Evolutionary conservation across 495 filamentous ascomycete species (phyloP).

Genomic region (Penicillium turbatum): DNA sequence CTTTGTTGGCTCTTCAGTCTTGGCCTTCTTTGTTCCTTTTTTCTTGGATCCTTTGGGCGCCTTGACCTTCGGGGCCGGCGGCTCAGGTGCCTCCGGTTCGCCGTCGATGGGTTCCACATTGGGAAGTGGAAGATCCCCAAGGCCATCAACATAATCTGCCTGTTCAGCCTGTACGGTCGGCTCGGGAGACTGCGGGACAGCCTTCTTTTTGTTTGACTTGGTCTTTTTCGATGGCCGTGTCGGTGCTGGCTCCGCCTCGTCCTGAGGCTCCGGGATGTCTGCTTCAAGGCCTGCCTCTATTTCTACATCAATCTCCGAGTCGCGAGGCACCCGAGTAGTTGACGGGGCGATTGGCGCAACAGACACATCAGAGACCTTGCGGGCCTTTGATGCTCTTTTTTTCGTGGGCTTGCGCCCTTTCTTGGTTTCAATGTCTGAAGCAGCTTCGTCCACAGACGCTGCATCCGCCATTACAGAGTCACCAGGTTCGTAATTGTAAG

Average conservation of each 20-base stretch:
- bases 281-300: constrained; percentile 60
- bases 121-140: constrained; percentile 5
- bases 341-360: constrained; percentile 38
- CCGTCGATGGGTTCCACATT: background rate
- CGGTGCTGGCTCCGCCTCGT: constrained; percentile 12
- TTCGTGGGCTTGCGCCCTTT: constrained; percentile 42
- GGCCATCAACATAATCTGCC: background rate
- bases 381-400: constrained; percentile 40
- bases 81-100: constrained; percentile 37
- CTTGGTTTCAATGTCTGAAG: constrained; percentile 27
- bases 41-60: constrained; percentile 23
- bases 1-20: constrained; percentile 22
- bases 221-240: constrained; percentile 37
- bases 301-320: constrained; percentile 66
- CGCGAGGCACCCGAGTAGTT: constrained; percentile 42
- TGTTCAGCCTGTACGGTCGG: background rate
- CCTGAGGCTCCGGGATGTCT: constrained; percentile 14
- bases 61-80: constrained; percentile 20
- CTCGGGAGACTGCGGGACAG: constrained; percentile 17
- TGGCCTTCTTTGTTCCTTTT: constrained; percentile 27
- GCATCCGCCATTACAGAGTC: constrained; percentile 25
- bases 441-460: constrained; percentile 19
- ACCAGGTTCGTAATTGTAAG: constrained; percentile 14
- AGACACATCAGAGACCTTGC: constrained; percentile 53
- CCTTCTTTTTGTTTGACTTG: constrained; percentile 38